phyloP scores from a whole-genome alignment of 208 protist genomes.

The Trypanosoma congolense region DNA sequence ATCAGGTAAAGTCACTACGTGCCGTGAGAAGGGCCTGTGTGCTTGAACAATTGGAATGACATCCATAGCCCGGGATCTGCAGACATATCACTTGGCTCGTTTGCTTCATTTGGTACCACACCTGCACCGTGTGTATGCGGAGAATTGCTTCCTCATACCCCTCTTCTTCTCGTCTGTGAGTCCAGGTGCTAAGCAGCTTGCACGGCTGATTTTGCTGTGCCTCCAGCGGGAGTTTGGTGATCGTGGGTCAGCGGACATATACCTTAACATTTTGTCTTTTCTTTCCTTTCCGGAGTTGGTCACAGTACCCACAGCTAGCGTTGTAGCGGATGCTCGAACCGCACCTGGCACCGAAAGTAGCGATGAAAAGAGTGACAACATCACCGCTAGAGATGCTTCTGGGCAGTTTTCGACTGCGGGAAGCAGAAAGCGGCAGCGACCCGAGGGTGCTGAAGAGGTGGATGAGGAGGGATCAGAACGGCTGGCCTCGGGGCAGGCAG shows the following conservation, averaged over 20 bases:
- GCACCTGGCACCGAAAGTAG: background rate
- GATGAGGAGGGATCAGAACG: background rate
- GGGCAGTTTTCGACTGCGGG: background rate
- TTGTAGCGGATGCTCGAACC: background rate
- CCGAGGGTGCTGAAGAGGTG: conserved; percentile 2
- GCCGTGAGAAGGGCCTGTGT: no score
- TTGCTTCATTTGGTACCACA: conserved; percentile 58
- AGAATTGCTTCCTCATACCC: conserved; percentile 51
- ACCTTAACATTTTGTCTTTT: conserved; percentile 42
- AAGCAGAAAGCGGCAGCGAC: background rate
- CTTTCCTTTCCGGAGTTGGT: conserved; percentile 44
- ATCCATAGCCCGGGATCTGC: conserved; percentile 28
- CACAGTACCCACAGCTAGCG: background rate
- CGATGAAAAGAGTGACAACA: background rate
- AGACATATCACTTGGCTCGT: conserved; percentile 61
- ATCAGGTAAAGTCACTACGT: no score
- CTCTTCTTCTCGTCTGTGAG: conserved; percentile 65
- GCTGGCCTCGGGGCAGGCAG: no score
- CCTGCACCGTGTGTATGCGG: conserved; percentile 43
- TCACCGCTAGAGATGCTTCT: background rate
- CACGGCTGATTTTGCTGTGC: conserved; percentile 35
- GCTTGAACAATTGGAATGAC: no score
- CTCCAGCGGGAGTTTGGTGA: conserved; percentile 32
- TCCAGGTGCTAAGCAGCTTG: conserved; percentile 28
- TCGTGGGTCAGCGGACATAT: conserved; percentile 1